Base-by-base conservation (phyloP, 306 rosid genomes). In the Pyrus communis region DNA sequence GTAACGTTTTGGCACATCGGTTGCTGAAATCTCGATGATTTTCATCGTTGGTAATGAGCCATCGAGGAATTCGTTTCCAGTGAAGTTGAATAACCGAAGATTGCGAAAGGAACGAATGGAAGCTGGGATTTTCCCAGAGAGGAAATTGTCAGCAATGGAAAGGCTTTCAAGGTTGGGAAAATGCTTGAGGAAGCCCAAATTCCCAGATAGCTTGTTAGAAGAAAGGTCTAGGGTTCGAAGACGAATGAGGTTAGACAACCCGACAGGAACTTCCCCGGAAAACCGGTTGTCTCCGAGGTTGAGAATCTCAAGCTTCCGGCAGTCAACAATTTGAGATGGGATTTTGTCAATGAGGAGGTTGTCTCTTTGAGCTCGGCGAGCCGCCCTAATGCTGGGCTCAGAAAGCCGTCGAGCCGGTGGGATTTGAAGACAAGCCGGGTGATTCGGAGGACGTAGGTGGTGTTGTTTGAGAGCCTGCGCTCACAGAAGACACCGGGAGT, bases 141-240 rank as follows among this genome's bases (percentile, higher is more conserved):
- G 91, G 74, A 79, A 88, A 73, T 95, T 95, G 30, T 92, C 78
- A 2, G 97, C 93, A 9, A 95, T 52, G 11, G 90, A 84, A 46
- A 95, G 98, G 21, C 55, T 84, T 76, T 92, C 97, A 57, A 95
- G 22, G 72, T 95, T 91, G 46, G 96, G 97, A 60, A 95, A 92
- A 74, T 85, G 70, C 74, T 87, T 88, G 83, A 95, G 82, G 89
- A 92, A 92, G 45, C 86, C 85, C 80, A 95, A 82, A 81, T 82
- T 85, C 49, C 98, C 99, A 1, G 92, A 87, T 35, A 95, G 81
- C 9, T 81, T 77, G 54, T 95, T 95, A 58, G 88, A 82, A 3
- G 98, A 91, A 30, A 95, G 38, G 46, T 92, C 97, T 2, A 95
- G 86, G 40, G 79, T 54, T 22, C 93, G 86, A 4, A 95, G 93